Percentiles rank a stretch among this genome's conserved stretches.
These are phyloP conservation scores for Cladobotryum protrusum DNA, from an alignment of 2,329 filamentous ascomycete species.

Conservation along the genomic window DNA sequence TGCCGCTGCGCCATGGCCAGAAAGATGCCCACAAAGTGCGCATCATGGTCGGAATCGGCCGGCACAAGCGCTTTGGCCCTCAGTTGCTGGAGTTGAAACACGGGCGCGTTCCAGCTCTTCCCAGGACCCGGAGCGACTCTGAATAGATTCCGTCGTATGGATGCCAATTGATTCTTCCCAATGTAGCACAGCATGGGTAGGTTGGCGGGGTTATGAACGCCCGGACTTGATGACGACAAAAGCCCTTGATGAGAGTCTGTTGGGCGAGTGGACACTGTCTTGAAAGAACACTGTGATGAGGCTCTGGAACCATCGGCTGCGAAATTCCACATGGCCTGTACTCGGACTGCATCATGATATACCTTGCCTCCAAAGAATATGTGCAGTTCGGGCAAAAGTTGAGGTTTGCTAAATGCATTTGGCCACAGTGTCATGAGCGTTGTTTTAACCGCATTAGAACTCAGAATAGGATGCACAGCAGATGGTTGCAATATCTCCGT, in stretches of 20 bases:
- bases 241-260: constrained; percentile 22
- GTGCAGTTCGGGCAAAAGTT: constrained; percentile 36
- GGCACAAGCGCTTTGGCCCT: constrained; percentile 44
- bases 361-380: constrained; percentile 43
- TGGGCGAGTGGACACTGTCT: constrained; percentile 32
- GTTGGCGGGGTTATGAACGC: constrained; percentile 17
- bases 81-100: constrained; percentile 40
- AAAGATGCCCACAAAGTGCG: constrained; percentile 46
- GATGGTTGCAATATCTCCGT: constrained; percentile 35
- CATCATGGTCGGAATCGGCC: constrained; percentile 43
- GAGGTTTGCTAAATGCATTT: constrained; percentile 23
- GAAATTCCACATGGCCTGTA: constrained; percentile 45
- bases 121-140: constrained; percentile 37
- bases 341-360: constrained; percentile 40
- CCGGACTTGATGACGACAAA: constrained; percentile 16
- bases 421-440: constrained; percentile 43
- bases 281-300: constrained; percentile 26
- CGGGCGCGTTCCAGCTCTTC: constrained; percentile 38
- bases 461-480: constrained; percentile 27
- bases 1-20: constrained; percentile 52
- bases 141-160: constrained; percentile 42
- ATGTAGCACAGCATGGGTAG: constrained; percentile 41
- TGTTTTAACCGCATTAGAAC: constrained; percentile 36
- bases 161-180: constrained; percentile 39
- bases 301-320: constrained; percentile 20